Conservation (phyloP, 768 basidiomycete species). For the Boletus subparvulus region DNA sequence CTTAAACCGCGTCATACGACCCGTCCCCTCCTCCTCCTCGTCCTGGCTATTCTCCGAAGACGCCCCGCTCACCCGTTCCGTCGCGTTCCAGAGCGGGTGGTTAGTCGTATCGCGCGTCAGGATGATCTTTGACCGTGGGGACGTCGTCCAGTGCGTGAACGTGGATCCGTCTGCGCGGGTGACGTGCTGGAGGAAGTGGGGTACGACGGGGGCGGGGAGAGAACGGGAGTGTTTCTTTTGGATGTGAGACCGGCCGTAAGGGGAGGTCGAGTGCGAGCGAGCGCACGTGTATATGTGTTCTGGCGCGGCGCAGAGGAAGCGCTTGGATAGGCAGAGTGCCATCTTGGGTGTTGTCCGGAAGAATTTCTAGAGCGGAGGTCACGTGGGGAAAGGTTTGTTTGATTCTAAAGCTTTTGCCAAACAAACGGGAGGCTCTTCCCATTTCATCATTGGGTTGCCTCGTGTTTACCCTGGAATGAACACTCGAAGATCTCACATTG, state of each 20-base stretch:
- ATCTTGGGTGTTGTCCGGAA: neutral
- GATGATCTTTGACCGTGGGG: constrained; percentile 72
- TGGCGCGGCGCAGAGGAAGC: constrained; percentile 1
- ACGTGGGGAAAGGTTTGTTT: constrained; percentile 12
- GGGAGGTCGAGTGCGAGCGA: constrained; percentile 63
- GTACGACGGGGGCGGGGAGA: constrained; percentile 81
- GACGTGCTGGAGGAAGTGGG: constrained; percentile 83
- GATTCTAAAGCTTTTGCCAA: constrained; percentile 22
- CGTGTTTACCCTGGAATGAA: too few relatives aligned
- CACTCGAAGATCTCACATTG: too few relatives aligned
- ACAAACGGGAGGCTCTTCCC: too few relatives aligned
- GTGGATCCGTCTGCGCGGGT: constrained; percentile 87
- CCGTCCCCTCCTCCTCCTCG: constrained; percentile 70
- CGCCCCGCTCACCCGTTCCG: constrained; percentile 48
- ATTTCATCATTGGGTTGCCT: too few relatives aligned
- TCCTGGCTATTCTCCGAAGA: constrained; percentile 47
- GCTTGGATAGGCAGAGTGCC: constrained; percentile 16
- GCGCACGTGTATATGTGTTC: constrained; percentile 16
- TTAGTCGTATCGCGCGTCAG: constrained; percentile 88
- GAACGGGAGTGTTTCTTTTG: constrained; percentile 65
- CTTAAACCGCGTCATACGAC: constrained; percentile 79
- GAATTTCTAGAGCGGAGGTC: neutral
- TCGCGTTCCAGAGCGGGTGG: constrained; percentile 83
- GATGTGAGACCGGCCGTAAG: constrained; percentile 83
- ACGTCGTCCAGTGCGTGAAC: constrained; percentile 86